Percentiles rank a stretch among this genome's conserved stretches.
Conservation (phyloP, 73 alveolate genomes). For the Paraurostyla sp. region DNA sequence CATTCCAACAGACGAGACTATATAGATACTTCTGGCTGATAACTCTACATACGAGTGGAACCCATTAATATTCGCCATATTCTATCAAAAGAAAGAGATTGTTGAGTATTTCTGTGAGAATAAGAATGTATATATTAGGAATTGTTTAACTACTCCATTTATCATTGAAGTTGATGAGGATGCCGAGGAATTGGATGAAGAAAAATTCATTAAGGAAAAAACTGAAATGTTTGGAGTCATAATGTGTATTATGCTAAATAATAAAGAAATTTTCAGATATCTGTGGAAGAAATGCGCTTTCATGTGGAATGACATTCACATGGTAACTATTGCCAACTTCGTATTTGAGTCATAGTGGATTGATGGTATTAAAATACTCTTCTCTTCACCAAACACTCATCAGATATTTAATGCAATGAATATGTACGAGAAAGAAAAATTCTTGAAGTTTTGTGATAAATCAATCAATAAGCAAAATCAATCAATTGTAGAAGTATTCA, state of each 20-base stretch:
- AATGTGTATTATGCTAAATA: constrained; percentile 42
- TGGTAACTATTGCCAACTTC: constrained; percentile 19
- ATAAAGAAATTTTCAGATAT: constrained; percentile 34
- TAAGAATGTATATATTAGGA: constrained; percentile 21
- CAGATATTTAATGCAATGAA: constrained; percentile 52
- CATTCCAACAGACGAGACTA: constrained; percentile 45
- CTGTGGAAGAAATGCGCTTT: constrained; percentile 47
- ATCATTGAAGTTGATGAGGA: constrained; percentile 48
- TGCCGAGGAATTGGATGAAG: constrained; percentile 55
- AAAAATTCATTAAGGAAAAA: constrained; percentile 48
- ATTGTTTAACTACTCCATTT: constrained; percentile 47
- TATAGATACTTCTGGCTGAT: constrained; percentile 21
- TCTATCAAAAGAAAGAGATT: constrained; percentile 8
- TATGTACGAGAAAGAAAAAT: constrained; percentile 56
- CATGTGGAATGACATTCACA: constrained; percentile 60
- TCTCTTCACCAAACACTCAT: constrained; percentile 42
- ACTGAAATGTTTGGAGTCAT: constrained; percentile 37
- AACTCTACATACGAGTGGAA: constrained; percentile 56
- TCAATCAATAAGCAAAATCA: constrained; percentile 16
- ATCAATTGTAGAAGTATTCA: not conserved
- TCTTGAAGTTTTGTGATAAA: constrained; percentile 32
- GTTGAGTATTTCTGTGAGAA: constrained; percentile 44
- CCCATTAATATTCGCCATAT: constrained; percentile 38
- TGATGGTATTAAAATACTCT: constrained; percentile 45
- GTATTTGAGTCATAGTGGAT: constrained; percentile 48